A percentile compares a stretch with the other conserved stretches of the same genome.
These are phyloP conservation scores for Umbelopsis sp. DNA, from an alignment of 371 early-diverging fungal species.

Conservation along the genomic window DNA sequence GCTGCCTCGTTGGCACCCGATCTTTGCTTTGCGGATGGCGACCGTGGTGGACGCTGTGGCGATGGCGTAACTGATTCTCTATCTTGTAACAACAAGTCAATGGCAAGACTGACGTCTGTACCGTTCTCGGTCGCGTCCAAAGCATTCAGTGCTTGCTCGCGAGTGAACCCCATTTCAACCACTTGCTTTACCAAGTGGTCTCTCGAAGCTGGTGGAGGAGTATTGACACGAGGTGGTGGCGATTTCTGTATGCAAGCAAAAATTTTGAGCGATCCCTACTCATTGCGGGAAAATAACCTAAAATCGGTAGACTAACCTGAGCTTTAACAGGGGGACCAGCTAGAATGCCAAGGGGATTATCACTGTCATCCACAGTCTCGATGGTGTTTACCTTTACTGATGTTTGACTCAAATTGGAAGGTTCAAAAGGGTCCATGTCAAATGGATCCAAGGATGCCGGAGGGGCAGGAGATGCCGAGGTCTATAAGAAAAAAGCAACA, in stretches of 20 bases:
- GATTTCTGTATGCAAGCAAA: background rate
- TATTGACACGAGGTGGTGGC: background rate
- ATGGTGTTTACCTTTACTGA: conserved; percentile 22
- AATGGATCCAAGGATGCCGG: conserved; percentile 42
- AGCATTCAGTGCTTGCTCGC: conserved; percentile 64
- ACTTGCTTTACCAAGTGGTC: conserved; percentile 62
- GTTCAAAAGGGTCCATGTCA: conserved; percentile 33
- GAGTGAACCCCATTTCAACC: conserved; percentile 77
- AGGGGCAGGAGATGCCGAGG: conserved; percentile 19
- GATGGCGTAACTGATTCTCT: conserved; percentile 36
- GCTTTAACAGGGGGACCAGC: conserved; percentile 30
- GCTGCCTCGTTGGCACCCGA: conserved; percentile 24
- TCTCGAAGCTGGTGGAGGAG: conserved; percentile 20
- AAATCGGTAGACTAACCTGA: background rate
- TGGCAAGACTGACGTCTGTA: conserved; percentile 63
- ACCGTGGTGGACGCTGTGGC: background rate
- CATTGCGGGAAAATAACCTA: background rate
- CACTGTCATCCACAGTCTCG: conserved; percentile 28
- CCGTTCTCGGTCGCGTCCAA: conserved; percentile 64
- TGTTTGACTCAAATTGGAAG: conserved; percentile 28
- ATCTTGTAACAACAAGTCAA: conserved; percentile 68
- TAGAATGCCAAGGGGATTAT: conserved; percentile 51
- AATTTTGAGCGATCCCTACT: background rate
- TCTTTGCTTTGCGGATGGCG: too few species aligned
- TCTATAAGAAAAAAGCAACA: background rate